Evolutionary conservation across 208 protist species (phyloP).

Genomic region (Acanthamoeba culbertsoni): DNA sequence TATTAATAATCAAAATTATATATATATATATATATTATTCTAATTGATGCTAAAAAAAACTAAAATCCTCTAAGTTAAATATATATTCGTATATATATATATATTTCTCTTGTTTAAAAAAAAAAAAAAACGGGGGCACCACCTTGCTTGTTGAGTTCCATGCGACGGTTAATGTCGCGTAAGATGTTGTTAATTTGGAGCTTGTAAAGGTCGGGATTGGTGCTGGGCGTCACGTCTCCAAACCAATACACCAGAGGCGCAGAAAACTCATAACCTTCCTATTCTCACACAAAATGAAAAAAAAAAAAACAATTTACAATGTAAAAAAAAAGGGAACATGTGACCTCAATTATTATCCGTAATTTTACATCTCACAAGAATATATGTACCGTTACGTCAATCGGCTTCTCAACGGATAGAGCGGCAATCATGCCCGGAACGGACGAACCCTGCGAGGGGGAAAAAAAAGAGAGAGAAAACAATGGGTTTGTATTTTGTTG

Average conservation of each 20-base stretch:
- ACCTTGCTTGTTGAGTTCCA: conserved; percentile 7
- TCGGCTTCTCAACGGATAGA: conserved; percentile 64
- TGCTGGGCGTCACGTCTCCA: conserved; percentile 52
- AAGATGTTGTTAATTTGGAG: conserved; percentile 53
- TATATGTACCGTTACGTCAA: conserved; percentile 59
- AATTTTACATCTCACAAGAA: too few relatives aligned
- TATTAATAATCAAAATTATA: neutral
- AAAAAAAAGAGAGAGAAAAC: neutral
- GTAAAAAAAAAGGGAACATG: neutral
- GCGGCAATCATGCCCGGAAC: conserved; percentile 76
- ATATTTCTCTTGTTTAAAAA: too few relatives aligned
- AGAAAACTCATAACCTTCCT: conserved; percentile 15
- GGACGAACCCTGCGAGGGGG: conserved; percentile 23
- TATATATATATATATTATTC: neutral
- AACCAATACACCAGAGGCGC: conserved; percentile 70
- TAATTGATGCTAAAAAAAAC: neutral
- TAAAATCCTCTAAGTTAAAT: neutral
- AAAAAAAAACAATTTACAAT: neutral
- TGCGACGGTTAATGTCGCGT: conserved; percentile 51
- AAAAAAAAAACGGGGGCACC: neutral
- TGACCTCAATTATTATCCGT: too few relatives aligned
- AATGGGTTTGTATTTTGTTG: neutral
- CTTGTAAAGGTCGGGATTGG: conserved; percentile 69
- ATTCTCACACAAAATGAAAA: neutral
- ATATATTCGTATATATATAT: neutral